phyloP scores from a whole-genome alignment of 2,329 filamentous ascomycete species.

The Chrysoporthe austroafricana region DNA sequence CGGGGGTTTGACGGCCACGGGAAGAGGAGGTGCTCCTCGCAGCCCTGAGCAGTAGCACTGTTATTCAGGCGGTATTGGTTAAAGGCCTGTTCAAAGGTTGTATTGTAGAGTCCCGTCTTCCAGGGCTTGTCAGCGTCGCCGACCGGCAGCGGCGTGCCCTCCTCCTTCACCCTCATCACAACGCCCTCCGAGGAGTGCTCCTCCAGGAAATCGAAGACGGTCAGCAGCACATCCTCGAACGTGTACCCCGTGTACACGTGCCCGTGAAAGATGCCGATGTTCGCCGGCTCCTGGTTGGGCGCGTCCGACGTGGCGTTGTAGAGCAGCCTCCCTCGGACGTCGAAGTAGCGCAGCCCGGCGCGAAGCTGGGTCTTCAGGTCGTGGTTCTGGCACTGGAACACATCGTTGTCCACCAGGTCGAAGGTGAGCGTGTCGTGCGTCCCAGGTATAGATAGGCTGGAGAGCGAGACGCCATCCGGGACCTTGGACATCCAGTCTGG shows the following conservation, averaged over 20 bases:
- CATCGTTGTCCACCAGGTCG: slow-evolving; percentile 38
- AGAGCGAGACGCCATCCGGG: slow-evolving; percentile 46
- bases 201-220: slow-evolving; percentile 51
- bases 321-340: slow-evolving; percentile 51
- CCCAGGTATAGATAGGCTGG: slow-evolving; percentile 53
- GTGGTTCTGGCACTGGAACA: slow-evolving; percentile 53
- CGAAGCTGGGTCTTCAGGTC: slow-evolving; percentile 49
- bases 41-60: slow-evolving; percentile 41
- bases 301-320: slow-evolving; percentile 38
- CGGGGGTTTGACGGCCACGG: slow-evolving; percentile 13
- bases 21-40: slow-evolving; percentile 40
- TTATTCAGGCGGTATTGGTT: slow-evolving; percentile 44
- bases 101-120: slow-evolving; percentile 36
- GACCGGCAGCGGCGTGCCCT: slow-evolving; percentile 41
- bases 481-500: slow-evolving; percentile 49
- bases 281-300: slow-evolving; percentile 1
- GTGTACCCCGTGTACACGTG: slow-evolving; percentile 49
- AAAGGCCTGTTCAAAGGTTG: slow-evolving; percentile 52
- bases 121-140: slow-evolving; percentile 22
- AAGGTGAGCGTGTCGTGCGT: slow-evolving; percentile 60
- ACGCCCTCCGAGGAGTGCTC: slow-evolving; percentile 50
- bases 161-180: slow-evolving; percentile 55
- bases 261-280: slow-evolving; percentile 53
- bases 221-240: slow-evolving; percentile 47
- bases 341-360: slow-evolving; percentile 54